Evolutionary conservation across 768 basidiomycete genomes (phyloP), one percentile per base, ranked within the genome.

Genomic region (Russula griseocarnosa): DNA sequence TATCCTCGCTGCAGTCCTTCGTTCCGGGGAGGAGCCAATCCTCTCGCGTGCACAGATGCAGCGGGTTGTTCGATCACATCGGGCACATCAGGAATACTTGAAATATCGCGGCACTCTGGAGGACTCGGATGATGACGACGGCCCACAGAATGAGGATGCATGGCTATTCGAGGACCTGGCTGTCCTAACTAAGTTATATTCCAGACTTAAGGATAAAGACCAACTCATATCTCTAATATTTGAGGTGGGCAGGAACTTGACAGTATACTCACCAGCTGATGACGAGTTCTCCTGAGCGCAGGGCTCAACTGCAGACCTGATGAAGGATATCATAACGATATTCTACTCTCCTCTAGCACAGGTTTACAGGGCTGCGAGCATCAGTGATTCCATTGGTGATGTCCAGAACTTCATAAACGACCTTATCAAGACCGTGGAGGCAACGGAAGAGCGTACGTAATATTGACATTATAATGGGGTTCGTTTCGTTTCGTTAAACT

Each of bases 261-360:
- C 30, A 22, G 9, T 7, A 20, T 16, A 38, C 16, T 4, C 47
- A 49, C 56, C 20, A 18, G 44, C 42, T 63, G 46, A 64, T 28
- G 36, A 22, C 26, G 26, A 44, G 26, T 44, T 47, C 34, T 6
- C 30, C 53, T 28, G 52, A n/a, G 32, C 34, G 1, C 60, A 98
- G 95, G 95, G 97, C 24, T 87, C 87, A 51, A 98, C 97, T 0
- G 87, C 96, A 2, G 97, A 98, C 38, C 79, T 99, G 28, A 78
- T 99, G 71, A 98, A 95, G 75, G 97, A 99, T 73, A 98, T 99
- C 64, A 93, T 99, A 70, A 98, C 97, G 22, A 98, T 99, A 63
- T 99, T 99, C 75, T 99, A 99, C 74, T 78, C 94, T 0, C 97
- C 97, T 2, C 78, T 99, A 28, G 97, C 97, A 2, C 92, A 96